Evolutionary conservation across 805 yeast species (phyloP), one percentile per base, ranked within the genome.

Genomic region (Nakazawaea sp.): DNA sequence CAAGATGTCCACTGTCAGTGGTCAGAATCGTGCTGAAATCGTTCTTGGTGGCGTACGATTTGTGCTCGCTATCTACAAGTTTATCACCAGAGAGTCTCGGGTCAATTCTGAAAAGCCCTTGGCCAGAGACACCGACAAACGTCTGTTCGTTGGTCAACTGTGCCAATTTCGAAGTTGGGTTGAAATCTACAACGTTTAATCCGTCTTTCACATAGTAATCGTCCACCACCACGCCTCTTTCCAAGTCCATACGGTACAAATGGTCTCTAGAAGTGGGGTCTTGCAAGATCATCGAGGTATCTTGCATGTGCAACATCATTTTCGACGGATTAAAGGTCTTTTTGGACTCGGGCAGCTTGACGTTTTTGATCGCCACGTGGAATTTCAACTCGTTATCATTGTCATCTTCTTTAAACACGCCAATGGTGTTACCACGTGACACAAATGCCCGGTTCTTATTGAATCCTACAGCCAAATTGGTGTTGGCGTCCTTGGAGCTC

Each of bases 161-260:
- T 27, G 85, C 74, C 48, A 79, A 81, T 56, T 86, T 87, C 35
- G 69, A 58, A n/a, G 75, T 66, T 4, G 95, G 89, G 2, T 81
- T 82, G 53, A 77, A 79, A 21, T 71, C 66, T 13, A 70, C 72
- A 20, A 79, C 64, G 15, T 76, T 65, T 6, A 67, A 44, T 36
- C 70, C 70, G 18, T 64, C 66, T 17, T 54, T 49, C 16, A 82
- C 66, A 25, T 69, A 61, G 92, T 95, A 88, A 52, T 85, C 92
- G 53, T 88, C 96, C n/a, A 88, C 81, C 36, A 88, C 70, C 50
- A 78, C 66, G 11, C 96, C 96, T 40, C 76, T 69, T 51, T 74
- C 82, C 33, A 88, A 58, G 60, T 88, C 96, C 87, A 87, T 72
- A 46, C 75, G 72, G 59, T 70, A 84, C 33, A 88, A 53, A 21